Percentiles rank a stretch among this genome's conserved stretches.
phyloP scores from a whole-genome alignment of 352 stramenopile species.

The Phytopythium mirpurense region DNA sequence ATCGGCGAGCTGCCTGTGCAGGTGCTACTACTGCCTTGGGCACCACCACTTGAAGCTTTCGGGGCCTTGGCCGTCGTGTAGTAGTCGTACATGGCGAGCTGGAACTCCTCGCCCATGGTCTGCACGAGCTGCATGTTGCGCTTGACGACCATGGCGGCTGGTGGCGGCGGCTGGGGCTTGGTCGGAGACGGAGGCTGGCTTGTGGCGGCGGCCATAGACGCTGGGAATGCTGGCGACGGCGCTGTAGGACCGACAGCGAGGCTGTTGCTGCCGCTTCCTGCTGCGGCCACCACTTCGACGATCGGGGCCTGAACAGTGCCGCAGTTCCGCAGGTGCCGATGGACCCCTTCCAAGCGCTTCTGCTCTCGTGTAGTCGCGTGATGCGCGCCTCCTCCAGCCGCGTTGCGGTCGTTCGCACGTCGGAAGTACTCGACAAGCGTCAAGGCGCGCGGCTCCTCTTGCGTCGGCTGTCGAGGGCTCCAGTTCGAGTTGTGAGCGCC shows the following conservation, averaged over 20 bases:
- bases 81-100: constrained; percentile 57
- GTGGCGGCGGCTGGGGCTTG: neutral
- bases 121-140: constrained; percentile 28
- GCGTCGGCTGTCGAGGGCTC: neutral
- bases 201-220: neutral
- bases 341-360: constrained; percentile 40
- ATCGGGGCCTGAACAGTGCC: constrained; percentile 40
- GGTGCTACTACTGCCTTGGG: neutral
- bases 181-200: neutral
- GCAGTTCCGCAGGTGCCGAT: constrained; percentile 59
- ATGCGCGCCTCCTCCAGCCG: neutral
- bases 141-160: constrained; percentile 11
- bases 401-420: neutral
- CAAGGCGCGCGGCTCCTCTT: neutral
- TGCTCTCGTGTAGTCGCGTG: constrained; percentile 8
- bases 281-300: constrained; percentile 11
- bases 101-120: constrained; percentile 48
- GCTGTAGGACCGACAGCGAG: neutral
- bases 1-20: neutral
- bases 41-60: neutral
- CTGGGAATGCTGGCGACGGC: neutral
- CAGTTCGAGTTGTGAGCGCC: neutral
- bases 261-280: neutral
- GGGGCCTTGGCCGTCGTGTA: constrained; percentile 20
- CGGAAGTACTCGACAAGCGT: constrained; percentile 23